Percentiles rank a stretch among this genome's conserved stretches.
Evolutionary conservation across 1,139 yeast genomes (phyloP).

Genomic region (Kurtzmaniella quercitrusa): DNA sequence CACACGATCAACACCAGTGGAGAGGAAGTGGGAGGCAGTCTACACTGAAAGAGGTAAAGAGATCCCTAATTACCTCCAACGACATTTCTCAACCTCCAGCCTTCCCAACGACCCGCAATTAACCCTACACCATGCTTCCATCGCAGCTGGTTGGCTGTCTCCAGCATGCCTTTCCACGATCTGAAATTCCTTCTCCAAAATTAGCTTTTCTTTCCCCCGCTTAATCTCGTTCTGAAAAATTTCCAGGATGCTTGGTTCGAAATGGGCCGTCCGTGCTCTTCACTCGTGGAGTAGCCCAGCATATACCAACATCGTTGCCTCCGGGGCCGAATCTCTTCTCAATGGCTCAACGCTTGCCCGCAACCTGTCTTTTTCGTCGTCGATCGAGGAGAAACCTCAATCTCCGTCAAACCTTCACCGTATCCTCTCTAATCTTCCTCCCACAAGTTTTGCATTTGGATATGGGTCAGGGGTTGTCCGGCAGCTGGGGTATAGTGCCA

Average conservation of each 20-base stretch:
- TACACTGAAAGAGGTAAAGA: no score
- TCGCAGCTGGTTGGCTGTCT: no score
- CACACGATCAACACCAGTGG: no score
- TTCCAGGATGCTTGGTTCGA: not conserved
- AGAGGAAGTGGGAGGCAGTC: no score
- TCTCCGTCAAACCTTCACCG: not conserved
- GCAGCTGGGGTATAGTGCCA: slow-evolving; percentile 53
- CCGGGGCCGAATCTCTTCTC: not conserved
- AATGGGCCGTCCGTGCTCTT: not conserved
- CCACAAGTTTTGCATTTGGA: slow-evolving; percentile 75
- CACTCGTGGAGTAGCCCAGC: not conserved
- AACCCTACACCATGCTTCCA: no score
- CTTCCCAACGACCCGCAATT: no score
- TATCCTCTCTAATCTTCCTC: slow-evolving; percentile 26
- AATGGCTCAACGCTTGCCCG: not conserved
- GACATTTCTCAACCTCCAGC: no score
- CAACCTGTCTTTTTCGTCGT: not conserved
- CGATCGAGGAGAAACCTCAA: not conserved
- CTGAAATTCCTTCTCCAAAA: not conserved
- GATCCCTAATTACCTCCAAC: no score
- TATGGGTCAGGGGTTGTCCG: slow-evolving; percentile 94
- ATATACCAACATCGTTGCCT: not conserved
- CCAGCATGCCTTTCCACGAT: no score
- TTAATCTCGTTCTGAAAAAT: not conserved
- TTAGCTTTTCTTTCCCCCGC: not conserved